Conservation (phyloP, 2,329 filamentous ascomycete genomes). For the Aspergillus spinulosporus region DNA sequence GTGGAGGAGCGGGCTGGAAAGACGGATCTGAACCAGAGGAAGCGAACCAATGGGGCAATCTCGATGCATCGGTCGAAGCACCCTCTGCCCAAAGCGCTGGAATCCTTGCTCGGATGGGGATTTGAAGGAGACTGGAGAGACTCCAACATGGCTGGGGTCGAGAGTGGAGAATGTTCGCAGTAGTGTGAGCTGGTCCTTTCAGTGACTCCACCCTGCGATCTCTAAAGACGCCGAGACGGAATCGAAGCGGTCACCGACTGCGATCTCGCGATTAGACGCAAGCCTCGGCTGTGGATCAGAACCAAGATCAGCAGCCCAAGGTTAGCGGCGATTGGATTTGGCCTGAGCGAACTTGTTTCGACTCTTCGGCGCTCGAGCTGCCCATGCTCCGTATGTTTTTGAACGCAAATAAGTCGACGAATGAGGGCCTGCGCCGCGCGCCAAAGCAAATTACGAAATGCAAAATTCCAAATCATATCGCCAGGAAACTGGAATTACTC, state of each 20-base stretch:
- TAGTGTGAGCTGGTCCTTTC: background rate
- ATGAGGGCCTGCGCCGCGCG: constrained; percentile 24
- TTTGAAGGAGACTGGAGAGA: background rate
- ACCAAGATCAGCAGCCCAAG: constrained; percentile 23
- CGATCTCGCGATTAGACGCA: constrained; percentile 21
- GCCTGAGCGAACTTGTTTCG: constrained; percentile 1
- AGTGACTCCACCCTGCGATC: constrained; percentile 21
- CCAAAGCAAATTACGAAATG: constrained; percentile 17
- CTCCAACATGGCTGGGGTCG: background rate
- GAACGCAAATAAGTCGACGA: constrained; percentile 14
- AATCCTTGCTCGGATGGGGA: constrained; percentile 4
- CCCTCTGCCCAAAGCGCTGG: constrained; percentile 7
- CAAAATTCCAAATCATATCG: constrained; percentile 27
- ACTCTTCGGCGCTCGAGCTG: background rate
- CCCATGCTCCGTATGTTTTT: background rate
- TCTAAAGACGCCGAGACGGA: constrained; percentile 1
- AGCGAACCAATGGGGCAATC: constrained; percentile 12
- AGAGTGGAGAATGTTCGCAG: constrained; percentile 20
- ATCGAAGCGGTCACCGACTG: constrained; percentile 13
- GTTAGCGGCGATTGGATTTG: constrained; percentile 16
- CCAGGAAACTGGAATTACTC: constrained; percentile 15
- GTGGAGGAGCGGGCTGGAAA: constrained; percentile 3
- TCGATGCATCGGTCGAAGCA: constrained; percentile 3
- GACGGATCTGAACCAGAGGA: constrained; percentile 9
- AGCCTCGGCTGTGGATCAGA: constrained; percentile 18